Base-by-base conservation (phyloP, 2,329 filamentous ascomycete species). In the Aspergillus fumigatiaffinis region DNA sequence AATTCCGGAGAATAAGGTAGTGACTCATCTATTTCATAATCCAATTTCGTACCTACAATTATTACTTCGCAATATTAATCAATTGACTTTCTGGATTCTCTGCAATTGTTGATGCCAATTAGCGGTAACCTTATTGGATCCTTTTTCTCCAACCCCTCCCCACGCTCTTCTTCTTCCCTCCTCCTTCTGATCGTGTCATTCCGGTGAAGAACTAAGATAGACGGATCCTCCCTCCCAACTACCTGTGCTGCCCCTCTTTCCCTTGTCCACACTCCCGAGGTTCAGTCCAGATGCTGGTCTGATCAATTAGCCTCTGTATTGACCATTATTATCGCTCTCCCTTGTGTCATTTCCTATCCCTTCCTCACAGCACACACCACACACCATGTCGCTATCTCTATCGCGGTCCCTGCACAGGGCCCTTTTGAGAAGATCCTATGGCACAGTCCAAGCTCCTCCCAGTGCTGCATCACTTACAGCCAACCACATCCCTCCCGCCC, bases 371-470 rank as follows among this genome's bases (percentile, higher is more conserved):
- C 28, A 14, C 29, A 10, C 44, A 42, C 8, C 49, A 51, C 12
- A 32, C 58, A 61, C 29, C 32, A 72, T 73, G 70, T 68, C 70
- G 29, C 55, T 70, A 25, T 57, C 67, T 26, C 50, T 73, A 9
- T 53, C 68, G 20, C 68, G 70, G 51, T 65, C 69, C 50, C 54
- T 74, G 9, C 63, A 66, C 23, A 63, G 68, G 64, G 53, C 65
- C 48, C 51, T 71, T 50, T 57, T 71, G 23, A 64, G 64, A 41
- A 62, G 71, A 41, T 71, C 70, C 44, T 76, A 76, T 59, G 73
- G 74, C 60, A 77, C 74, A 32, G 73, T 77, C 28, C 74, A 76
- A 52, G 63, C 69, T 38, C 61, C 72, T 46, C 62, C 70, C 49
- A 68, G 67, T 50, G 63, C 69, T 23, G 66, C 70, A 28, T 66